Conservation (phyloP, 805 yeast species). For the Candida nanaspora region DNA sequence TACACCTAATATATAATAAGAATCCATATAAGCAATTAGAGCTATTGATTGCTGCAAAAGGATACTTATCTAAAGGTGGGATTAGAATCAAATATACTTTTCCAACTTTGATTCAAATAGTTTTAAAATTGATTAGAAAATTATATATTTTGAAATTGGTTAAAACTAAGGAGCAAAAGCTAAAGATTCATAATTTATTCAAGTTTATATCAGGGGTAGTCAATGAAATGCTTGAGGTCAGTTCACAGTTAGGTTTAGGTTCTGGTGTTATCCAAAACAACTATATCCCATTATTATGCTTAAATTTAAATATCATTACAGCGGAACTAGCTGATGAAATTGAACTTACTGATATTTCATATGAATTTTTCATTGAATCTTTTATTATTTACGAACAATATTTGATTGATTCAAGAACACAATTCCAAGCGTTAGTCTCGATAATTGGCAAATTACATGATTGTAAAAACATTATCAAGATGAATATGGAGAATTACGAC, state of each 20-base stretch:
- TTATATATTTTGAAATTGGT: conserved; percentile 24
- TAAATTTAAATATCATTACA: conserved; percentile 52
- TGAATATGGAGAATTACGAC: conserved; percentile 60
- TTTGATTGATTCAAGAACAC: conserved; percentile 39
- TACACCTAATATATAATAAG: conserved; percentile 52
- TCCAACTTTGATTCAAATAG: conserved; percentile 64
- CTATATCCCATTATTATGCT: conserved; percentile 22
- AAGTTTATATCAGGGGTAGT: conserved; percentile 65
- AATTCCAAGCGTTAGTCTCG: conserved; percentile 40
- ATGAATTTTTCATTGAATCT: conserved; percentile 85
- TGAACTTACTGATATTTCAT: conserved; percentile 61
- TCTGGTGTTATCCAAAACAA: no score
- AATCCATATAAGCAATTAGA: conserved; percentile 40
- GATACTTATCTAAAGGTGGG: conserved; percentile 46
- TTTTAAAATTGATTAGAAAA: conserved; percentile 53
- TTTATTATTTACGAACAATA: conserved; percentile 75
- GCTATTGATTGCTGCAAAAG: conserved; percentile 37
- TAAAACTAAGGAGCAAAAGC: conserved; percentile 14
- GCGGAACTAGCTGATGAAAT: conserved; percentile 80
- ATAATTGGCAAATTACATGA: conserved; percentile 39
- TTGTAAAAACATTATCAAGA: conserved; percentile 32
- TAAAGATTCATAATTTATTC: conserved; percentile 35
- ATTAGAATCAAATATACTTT: conserved; percentile 56
- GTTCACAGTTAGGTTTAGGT: no score
- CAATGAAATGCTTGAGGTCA: conserved; percentile 67